Evolutionary conservation across 345 rosid genomes (phyloP), one percentile per base, ranked within the genome.

Genomic region (Geranium rotundifolium): DNA sequence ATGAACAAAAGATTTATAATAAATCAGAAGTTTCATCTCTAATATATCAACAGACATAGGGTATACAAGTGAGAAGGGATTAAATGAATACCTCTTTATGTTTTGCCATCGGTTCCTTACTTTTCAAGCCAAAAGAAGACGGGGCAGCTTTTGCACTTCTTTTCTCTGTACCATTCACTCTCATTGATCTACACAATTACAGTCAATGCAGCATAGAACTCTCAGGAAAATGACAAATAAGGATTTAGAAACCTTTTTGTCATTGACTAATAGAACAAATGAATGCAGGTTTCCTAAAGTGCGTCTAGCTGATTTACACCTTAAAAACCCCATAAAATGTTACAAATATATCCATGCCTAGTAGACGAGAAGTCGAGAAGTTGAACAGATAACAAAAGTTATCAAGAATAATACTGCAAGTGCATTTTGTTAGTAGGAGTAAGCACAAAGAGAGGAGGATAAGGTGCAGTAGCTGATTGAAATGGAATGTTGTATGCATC

Each of bases 101-200:
- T 73, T 73, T 77, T 62, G 73, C 75, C 3, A 57, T 23, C 58
- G 59, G 70, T 60, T 72, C 84, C 60, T 74, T 66, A 16, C 64
- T 78, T 80, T 69, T 79, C 63, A 62, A 63, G 59, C 78, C 70
- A 63, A 71, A 71, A 59, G 80, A 76, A 62, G 85, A 68, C 59
- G 80, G 77, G 58, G 79, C 76, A 59, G 70, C 72, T 67, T 80
- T 81, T 13, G 79, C 79, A 73, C 68, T 69, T 65, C 63, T 81
- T 73, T 75, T 82, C 69, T 82, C 81, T 67, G 73, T 60, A 29
- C 62, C 60, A 17, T 60, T 63, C 59, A 71, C 62, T 69, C 67
- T 79, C 58, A 62, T 60, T 68, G 85, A 69, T 70, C 85, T 79
- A 54, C n/a, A 17, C 14, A 41, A 69, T 67, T 55, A 39, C 71